Evolutionary conservation across 305 asterid species (phyloP).

Genomic region (Fraxinus sp.): DNA sequence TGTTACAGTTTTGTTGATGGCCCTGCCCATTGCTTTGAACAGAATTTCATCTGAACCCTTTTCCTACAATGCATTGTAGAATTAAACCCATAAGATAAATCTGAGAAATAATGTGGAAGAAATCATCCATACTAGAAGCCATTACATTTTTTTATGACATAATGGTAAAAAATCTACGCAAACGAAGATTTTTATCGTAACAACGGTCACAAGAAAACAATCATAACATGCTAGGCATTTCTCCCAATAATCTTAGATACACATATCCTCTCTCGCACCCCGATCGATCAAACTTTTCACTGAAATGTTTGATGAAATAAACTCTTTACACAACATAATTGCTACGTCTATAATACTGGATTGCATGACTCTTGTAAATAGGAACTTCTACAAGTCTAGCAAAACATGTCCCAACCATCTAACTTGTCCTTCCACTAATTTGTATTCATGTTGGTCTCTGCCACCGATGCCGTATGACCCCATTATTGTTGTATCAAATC

Average conservation of each 20-base stretch:
- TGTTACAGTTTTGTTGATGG: conserved; percentile 67
- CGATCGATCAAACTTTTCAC: not conserved
- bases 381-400: not conserved
- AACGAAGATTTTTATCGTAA: not conserved
- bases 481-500: not conserved
- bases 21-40: conserved; percentile 80
- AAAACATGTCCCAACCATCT: not conserved
- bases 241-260: not conserved
- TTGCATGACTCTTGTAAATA: not conserved
- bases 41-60: conserved; percentile 54
- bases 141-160: not conserved
- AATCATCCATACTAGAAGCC: not conserved
- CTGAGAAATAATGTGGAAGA: not conserved
- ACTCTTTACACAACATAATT: not conserved
- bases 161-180: not conserved
- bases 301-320: not conserved
- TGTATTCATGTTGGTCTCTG: not conserved
- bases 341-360: not conserved
- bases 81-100: not conserved
- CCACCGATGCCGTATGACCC: not conserved
- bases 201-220: not conserved
- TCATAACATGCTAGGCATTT: not conserved
- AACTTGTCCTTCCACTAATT: not conserved
- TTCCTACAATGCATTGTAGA: conserved; percentile 32
- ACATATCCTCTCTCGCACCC: not conserved